Conservation (phyloP, 1,139 yeast species). For the Suhomyces bolitotheri region DNA sequence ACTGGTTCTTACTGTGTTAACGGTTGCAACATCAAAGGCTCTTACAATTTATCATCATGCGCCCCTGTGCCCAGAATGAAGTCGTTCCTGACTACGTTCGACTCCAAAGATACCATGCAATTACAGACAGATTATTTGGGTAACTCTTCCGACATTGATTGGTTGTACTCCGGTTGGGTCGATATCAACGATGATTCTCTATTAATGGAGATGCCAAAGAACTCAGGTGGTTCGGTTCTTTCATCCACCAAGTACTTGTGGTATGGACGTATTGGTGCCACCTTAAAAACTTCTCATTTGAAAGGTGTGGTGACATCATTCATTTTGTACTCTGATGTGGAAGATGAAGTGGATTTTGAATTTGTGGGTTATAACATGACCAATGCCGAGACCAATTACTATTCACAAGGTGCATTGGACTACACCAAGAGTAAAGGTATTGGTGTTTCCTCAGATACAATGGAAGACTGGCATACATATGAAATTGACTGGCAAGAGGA, state of each 20-base stretch:
- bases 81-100: constrained; percentile 38
- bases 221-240: constrained; percentile 77
- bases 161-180: constrained; percentile 74
- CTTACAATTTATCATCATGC: constrained; percentile 64
- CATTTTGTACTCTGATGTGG: constrained; percentile 78
- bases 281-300: constrained; percentile 70
- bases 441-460: constrained; percentile 49
- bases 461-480: constrained; percentile 70
- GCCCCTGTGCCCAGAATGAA: constrained; percentile 58
- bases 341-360: constrained; percentile 90
- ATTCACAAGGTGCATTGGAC: constrained; percentile 70
- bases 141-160: constrained; percentile 63
- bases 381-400: constrained; percentile 73
- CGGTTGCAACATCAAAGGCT: constrained; percentile 75
- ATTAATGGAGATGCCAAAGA: constrained; percentile 73
- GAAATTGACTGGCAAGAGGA: constrained; percentile 85
- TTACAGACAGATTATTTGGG: constrained; percentile 60
- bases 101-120: constrained; percentile 29
- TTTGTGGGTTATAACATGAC: constrained; percentile 73
- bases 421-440: constrained; percentile 63
- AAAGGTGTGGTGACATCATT: constrained; percentile 83
- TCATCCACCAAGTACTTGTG: constrained; percentile 79
- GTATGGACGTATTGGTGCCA: constrained; percentile 80
- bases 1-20: constrained; percentile 78
- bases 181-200: constrained; percentile 56